Evolutionary conservation across 345 rosid genomes (phyloP).

Genomic region (Sonneratia alba): DNA sequence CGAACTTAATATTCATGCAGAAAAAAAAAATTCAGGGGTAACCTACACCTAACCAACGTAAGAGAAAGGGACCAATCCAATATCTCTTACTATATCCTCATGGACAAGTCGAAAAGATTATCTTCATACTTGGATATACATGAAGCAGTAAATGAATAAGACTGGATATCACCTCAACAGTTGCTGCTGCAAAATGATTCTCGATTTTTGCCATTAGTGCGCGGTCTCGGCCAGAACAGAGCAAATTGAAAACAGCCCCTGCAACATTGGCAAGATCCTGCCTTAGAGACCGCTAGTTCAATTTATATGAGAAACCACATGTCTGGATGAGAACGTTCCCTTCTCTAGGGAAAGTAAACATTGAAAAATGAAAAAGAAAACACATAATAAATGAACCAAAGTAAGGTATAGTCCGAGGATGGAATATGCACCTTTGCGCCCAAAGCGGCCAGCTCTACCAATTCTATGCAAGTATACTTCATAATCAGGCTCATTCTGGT

Average conservation of each 20-base stretch:
- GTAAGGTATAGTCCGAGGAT: no score
- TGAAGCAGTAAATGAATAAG: neutral
- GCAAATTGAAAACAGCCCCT: slow-evolving; percentile 89
- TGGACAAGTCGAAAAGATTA: no score
- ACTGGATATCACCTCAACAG: slow-evolving; percentile 38
- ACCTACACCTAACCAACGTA: no score
- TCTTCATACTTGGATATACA: neutral
- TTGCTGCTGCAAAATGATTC: slow-evolving; percentile 36
- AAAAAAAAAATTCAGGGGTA: no score
- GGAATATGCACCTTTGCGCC: slow-evolving; percentile 19
- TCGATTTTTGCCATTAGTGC: slow-evolving; percentile 68
- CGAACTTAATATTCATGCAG: no score
- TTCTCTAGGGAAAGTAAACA: no score
- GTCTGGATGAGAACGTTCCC: no score
- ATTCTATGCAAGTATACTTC: slow-evolving; percentile 31
- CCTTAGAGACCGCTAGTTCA: neutral
- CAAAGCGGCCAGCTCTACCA: slow-evolving; percentile 34
- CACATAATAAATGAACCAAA: no score
- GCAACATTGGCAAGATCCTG: slow-evolving; percentile 8
- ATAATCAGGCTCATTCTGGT: slow-evolving; percentile 18
- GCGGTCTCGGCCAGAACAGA: slow-evolving; percentile 35
- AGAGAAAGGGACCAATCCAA: no score
- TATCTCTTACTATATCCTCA: no score
- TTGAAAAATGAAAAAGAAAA: no score
- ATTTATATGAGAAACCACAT: neutral